Evolutionary conservation across 2,329 filamentous ascomycete genomes (phyloP).

Genomic region (Cryphonectria japonica): DNA sequence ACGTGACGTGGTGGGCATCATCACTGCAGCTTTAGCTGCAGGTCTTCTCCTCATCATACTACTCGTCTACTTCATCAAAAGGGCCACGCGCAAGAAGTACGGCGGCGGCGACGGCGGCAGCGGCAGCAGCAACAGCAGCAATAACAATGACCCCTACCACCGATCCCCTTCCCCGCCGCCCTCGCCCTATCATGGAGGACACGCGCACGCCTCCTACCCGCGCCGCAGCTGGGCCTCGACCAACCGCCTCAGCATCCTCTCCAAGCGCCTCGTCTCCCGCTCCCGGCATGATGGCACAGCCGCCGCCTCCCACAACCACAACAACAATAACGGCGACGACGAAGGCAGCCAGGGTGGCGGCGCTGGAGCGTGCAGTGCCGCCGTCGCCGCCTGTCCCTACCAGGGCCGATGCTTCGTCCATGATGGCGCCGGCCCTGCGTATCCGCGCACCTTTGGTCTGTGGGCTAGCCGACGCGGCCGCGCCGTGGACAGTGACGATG

Average conservation of each 20-base stretch:
- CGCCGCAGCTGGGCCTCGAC: neutral
- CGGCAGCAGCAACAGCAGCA: neutral
- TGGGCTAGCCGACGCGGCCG: neutral
- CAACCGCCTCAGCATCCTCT: neutral
- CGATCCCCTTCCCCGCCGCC: neutral
- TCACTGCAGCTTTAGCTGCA: neutral
- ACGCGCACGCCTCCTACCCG: no score
- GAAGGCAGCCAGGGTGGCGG: neutral
- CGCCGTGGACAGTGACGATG: neutral
- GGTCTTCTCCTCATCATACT: neutral
- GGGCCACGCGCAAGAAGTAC: neutral
- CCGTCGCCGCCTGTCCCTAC: neutral
- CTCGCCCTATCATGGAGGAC: neutral
- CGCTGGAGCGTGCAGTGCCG: neutral
- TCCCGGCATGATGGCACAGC: neutral
- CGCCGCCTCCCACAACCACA: neutral
- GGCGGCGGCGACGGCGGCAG: neutral
- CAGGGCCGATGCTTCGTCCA: conserved; percentile 2
- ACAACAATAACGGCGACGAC: neutral
- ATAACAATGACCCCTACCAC: neutral
- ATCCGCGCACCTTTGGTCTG: neutral
- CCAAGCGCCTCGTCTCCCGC: neutral
- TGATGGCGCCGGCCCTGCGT: neutral
- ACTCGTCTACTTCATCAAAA: neutral
- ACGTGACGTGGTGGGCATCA: conserved; percentile 4